A percentile compares a stretch with the other conserved stretches of the same genome.
Conservation (phyloP, 129 eudicot species). For the carrot (Daucus carota) region DNA sequence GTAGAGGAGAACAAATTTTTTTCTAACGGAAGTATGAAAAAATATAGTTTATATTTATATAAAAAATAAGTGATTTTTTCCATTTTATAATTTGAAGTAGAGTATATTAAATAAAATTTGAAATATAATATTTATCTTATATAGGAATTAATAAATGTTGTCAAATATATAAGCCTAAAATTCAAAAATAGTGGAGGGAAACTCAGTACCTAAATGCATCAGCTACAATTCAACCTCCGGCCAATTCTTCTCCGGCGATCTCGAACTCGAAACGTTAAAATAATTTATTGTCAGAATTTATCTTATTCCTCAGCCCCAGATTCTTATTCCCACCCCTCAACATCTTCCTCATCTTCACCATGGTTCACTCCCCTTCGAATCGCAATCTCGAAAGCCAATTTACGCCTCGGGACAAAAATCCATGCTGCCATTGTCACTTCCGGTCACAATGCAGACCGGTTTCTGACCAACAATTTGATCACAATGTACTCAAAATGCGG, state of each 20-base stretch:
- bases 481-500: slow-evolving; percentile 32
- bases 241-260: slow-evolving; percentile 11
- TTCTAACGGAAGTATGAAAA: no score
- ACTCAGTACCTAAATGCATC: slow-evolving; percentile 13
- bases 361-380: slow-evolving; percentile 36
- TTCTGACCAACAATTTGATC: slow-evolving; percentile 32
- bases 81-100: no score
- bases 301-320: neutral
- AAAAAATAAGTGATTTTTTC: no score
- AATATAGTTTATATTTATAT: no score
- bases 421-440: slow-evolving; percentile 29
- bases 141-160: no score
- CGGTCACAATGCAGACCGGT: slow-evolving; percentile 13
- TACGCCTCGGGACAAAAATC: slow-evolving; percentile 21
- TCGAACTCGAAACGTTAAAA: neutral
- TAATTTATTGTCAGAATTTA: neutral
- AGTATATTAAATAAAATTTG: no score
- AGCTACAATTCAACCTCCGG: neutral
- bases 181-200: slow-evolving; percentile 1
- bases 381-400: slow-evolving; percentile 25
- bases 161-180: no score
- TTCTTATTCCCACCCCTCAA: slow-evolving; percentile 11
- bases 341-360: slow-evolving; percentile 28
- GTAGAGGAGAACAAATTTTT: no score
- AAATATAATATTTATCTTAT: no score